Evolutionary conservation across 306 rosid genomes (phyloP).

Genomic region (Inga oerstediana): DNA sequence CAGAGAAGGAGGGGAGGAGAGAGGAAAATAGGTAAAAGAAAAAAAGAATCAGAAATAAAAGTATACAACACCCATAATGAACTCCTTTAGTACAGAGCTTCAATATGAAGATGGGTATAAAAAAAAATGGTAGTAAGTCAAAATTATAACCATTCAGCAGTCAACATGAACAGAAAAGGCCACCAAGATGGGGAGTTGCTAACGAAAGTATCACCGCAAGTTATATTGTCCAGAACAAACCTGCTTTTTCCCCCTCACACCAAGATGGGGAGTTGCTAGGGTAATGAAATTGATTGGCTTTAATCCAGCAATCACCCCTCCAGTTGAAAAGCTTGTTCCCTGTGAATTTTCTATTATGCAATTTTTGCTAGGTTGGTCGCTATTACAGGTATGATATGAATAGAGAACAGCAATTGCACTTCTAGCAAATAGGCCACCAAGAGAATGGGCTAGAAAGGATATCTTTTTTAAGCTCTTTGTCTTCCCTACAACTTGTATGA

Average conservation of each 20-base stretch:
- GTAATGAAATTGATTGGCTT: conserved; percentile 91
- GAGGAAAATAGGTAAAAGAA: too few species aligned
- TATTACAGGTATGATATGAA: conserved; percentile 42
- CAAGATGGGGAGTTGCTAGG: conserved; percentile 96
- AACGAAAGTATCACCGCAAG: conserved; percentile 22
- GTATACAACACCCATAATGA: too few species aligned
- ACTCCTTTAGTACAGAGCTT: too few species aligned
- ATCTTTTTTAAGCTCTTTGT: conserved; percentile 74
- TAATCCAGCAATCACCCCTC: conserved; percentile 76
- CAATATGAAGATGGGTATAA: too few species aligned
- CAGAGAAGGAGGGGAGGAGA: too few species aligned
- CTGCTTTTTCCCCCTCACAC: conserved; percentile 95
- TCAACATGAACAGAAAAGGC: too few species aligned
- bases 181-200: too few species aligned
- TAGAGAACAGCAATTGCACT: conserved; percentile 76
- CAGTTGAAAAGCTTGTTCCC: conserved; percentile 41
- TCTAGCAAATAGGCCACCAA: conserved; percentile 96
- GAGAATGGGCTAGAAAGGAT: conserved; percentile 93
- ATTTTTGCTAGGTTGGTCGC: conserved; percentile 44
- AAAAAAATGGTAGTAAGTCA: too few species aligned
- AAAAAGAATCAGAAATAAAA: too few species aligned
- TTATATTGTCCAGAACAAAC: conserved; percentile 49
- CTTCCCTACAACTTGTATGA: conserved; percentile 74
- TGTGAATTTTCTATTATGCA: conserved; percentile 38
- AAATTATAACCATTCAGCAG: too few species aligned